These are phyloP conservation scores for Exophiala sp. DNA, from an alignment of 2,329 filamentous ascomycete species.

Conservation along the genomic window DNA sequence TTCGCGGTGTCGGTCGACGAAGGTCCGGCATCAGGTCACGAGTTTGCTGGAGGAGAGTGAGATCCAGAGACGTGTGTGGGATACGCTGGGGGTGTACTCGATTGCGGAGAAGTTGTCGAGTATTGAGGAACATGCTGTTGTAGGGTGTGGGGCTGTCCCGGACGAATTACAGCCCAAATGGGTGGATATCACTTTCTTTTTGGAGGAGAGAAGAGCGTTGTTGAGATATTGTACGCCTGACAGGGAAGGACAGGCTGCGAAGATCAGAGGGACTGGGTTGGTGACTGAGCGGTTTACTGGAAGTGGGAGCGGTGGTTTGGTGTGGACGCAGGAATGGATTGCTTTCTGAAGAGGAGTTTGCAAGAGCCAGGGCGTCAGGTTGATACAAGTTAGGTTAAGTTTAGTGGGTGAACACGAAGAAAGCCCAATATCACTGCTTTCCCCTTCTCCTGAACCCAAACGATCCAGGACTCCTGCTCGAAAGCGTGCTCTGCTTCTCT, in stretches of 20 bases:
- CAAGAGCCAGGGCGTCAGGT: not conserved
- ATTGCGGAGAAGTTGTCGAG: conserved; percentile 25
- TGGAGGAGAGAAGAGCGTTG: conserved; percentile 24
- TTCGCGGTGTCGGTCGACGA: conserved; percentile 19
- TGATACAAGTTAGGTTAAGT: not conserved
- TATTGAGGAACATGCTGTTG: conserved; percentile 28
- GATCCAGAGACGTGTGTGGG: conserved; percentile 19
- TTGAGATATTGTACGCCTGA: conserved; percentile 26
- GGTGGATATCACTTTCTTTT: conserved; percentile 27
- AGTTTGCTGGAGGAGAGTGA: conserved; percentile 16
- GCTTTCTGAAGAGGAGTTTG: conserved; percentile 7
- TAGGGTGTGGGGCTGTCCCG: conserved; percentile 10
- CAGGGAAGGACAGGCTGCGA: conserved; percentile 13
- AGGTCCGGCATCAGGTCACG: conserved; percentile 27
- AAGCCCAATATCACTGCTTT: not conserved
- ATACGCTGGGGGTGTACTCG: conserved; percentile 22
- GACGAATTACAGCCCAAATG: conserved; percentile 24
- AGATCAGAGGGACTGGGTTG: conserved; percentile 17
- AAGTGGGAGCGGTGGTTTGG: conserved; percentile 22
- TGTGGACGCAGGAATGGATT: conserved; percentile 29
- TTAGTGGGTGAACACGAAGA: not conserved
- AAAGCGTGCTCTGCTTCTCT: not conserved
- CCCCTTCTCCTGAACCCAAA: conserved; percentile 3
- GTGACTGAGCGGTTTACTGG: conserved; percentile 7
- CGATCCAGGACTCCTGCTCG: not conserved